These are phyloP conservation scores for Entamoeba invadens DNA, from an alignment of 208 protist species.

Conservation along the genomic window DNA sequence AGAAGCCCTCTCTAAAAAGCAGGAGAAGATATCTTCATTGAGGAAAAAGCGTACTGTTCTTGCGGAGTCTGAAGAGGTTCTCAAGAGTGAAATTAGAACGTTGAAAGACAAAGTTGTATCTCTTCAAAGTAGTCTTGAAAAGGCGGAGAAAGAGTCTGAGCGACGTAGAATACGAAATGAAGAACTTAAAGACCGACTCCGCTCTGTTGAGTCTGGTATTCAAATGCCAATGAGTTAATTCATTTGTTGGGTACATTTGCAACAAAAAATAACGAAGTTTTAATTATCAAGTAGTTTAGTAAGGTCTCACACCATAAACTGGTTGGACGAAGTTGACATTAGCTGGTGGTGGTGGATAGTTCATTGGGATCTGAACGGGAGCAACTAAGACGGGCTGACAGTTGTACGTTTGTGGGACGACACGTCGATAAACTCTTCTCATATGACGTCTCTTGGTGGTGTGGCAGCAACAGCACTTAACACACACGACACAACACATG, in stretches of 20 bases:
- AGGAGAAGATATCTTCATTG: neutral
- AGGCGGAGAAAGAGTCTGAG: neutral
- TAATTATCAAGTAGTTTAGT: too few relatives aligned
- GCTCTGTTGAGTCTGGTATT: too few relatives aligned
- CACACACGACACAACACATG: neutral
- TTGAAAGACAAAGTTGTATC: neutral
- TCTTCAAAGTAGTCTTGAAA: neutral
- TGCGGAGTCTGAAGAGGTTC: neutral
- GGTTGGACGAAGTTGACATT: neutral
- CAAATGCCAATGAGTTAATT: too few relatives aligned
- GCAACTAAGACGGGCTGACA: neutral
- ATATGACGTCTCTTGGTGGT: neutral
- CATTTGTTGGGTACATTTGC: too few relatives aligned
- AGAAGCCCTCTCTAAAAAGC: neutral
- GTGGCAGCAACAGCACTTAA: neutral
- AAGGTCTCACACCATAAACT: too few relatives aligned
- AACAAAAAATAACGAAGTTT: too few relatives aligned
- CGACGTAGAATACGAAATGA: too few relatives aligned
- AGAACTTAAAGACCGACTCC: too few relatives aligned
- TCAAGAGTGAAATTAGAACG: neutral
- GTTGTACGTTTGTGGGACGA: too few relatives aligned
- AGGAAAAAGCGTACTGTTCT: neutral
- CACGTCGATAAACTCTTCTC: neutral
- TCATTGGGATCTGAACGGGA: neutral
- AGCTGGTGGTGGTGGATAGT: neutral